A percentile compares a stretch with the other conserved stretches of the same genome.
Evolutionary conservation across 768 basidiomycete genomes (phyloP).

Genomic region (Amanita polypyramis): DNA sequence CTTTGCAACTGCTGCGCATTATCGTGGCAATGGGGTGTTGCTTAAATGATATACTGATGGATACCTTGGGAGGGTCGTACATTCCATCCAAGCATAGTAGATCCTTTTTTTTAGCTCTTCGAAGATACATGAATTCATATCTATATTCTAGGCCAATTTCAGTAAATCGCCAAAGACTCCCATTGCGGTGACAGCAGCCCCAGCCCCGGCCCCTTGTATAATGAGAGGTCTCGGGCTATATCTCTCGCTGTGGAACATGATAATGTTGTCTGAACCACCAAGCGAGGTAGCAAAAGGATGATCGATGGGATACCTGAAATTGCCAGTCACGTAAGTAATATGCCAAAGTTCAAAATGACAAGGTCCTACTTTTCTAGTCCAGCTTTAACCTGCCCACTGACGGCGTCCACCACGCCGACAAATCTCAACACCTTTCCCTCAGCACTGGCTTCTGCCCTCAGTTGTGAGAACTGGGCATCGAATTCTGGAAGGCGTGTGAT

Average conservation of each 20-base stretch:
- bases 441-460: slow-evolving; percentile 67
- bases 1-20: too few relatives aligned
- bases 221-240: slow-evolving; percentile 86
- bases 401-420: slow-evolving; percentile 88
- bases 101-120: too few relatives aligned
- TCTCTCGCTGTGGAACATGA: slow-evolving; percentile 93
- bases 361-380: slow-evolving; percentile 74
- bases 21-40: too few relatives aligned
- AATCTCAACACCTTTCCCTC: slow-evolving; percentile 86
- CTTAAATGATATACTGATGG: too few relatives aligned
- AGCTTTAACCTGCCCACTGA: slow-evolving; percentile 63
- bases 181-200: slow-evolving; percentile 98
- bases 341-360: neutral
- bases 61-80: too few relatives aligned
- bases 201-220: slow-evolving; percentile 93
- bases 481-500: slow-evolving; percentile 69
- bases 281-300: slow-evolving; percentile 96
- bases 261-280: slow-evolving; percentile 94
- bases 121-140: neutral
- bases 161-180: slow-evolving; percentile 87
- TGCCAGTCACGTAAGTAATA: neutral
- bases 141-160: slow-evolving; percentile 29
- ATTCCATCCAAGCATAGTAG: too few relatives aligned
- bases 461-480: slow-evolving; percentile 65
- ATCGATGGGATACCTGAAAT: slow-evolving; percentile 64